Base-by-base conservation (phyloP, 1,284 basidiomycete genomes). In the Cryptococcus deneoformans region DNA sequence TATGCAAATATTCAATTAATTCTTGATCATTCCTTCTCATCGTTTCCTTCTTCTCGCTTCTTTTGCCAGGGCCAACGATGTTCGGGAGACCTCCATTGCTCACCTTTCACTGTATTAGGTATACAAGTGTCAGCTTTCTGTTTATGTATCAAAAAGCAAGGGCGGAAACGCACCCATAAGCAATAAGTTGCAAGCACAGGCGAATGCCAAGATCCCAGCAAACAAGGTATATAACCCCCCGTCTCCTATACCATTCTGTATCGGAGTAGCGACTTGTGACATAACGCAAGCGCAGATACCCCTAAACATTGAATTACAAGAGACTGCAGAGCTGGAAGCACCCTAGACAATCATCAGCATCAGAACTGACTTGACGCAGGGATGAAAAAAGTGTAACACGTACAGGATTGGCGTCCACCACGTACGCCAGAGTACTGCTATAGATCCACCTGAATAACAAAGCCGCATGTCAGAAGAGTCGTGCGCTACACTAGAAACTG, bases 151-250 rank as follows among this genome's bases (percentile, higher is more conserved):
- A 1, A 14, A 14, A 7, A 14, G 14, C 34, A 11, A 7, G 4
- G 14, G 5, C n/a, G 11, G 14, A 10, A 48, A 36, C 56, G 59
- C 47, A 61, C 61, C 54, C 39, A 43, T 53, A 35, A 61, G 50
- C 38, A 61, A 44, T 5, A 61, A 38, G 12, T 57, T 53, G 14
- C 46, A 36, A 0, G 34, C 59, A 35, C 53, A 71, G 29, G 71
- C 65, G n/a, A 86, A 52, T 0, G 82, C 61, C 65, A 90, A 68
- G 0, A 90, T 58, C 0, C 82, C 84, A 0, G 85, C 82, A 81
- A 89, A 88, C 2, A 89, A 78, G 0, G 87, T 86, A 69, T 89
- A 91, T 52, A 87, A 77, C 65, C 88, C 88, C 7, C 88, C 89
- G 56, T 87, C 85, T 0, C 85, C 85, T 43, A 86, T 80, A 0